Base-by-base conservation (phyloP, 2,329 filamentous ascomycete species). In the Helminthosporium solani region DNA sequence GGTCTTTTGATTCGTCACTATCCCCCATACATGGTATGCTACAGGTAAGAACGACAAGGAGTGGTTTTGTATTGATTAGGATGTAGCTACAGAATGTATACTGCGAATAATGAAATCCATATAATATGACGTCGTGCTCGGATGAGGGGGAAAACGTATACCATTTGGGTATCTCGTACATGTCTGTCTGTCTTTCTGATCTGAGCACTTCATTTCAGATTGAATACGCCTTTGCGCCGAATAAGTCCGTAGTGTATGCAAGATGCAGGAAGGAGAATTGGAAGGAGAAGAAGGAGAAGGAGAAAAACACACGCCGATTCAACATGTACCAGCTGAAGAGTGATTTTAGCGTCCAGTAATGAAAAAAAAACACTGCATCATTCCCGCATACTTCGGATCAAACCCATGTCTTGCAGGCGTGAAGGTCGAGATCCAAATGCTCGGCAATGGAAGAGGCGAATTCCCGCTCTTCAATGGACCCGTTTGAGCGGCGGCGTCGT, bases 401-500 rank as follows among this genome's bases (percentile, higher is more conserved):
- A 9, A 54, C 45, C 61, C 59, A 66, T 6, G 61, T 62, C 47
- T 61, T 66, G 33, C 56, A 60, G n/a, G 58, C 44, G 19, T 56
- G 52, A 30, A 63, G 42, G 27, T 56, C 53, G 44, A 65, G 50
- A 37, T 66, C 65, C 23, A 70, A 53, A 31, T 68, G 61, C 35
- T 67, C 64, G 14, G 68, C 67, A 19, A 70, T 69, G 18, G 62
- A 60, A 7, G 61, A 60, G 9, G 67, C 66, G 41, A 70, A 61
- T 42, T 68, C 64, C 20, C 65, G 57, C 43, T 67, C 64, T 11
- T 56, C 54, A 23, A 61, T 63, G 16, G 58, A 54, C 15, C 68
- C 70, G 8, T 66, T 69, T 14, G 68, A 64, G 30, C 70, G 65
- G 28, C 70, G 63, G 36, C 70, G 64, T 35, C 70, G 66, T 51